These are phyloP conservation scores for Rhinocladiella similis DNA, from an alignment of 2,329 filamentous ascomycete genomes.

Conservation along the genomic window DNA sequence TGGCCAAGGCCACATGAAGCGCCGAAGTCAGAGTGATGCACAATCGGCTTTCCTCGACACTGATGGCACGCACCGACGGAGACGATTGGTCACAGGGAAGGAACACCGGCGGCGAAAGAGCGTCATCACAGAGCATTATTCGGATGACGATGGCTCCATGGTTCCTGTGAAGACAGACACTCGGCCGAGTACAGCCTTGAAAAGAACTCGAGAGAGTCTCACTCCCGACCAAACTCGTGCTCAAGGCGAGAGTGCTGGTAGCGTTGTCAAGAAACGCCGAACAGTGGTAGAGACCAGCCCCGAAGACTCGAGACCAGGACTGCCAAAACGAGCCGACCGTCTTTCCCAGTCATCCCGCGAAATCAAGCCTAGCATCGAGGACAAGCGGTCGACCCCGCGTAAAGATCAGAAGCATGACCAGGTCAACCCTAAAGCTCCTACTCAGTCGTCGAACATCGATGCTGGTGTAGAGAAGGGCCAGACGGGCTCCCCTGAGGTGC, in stretches of 20 bases:
- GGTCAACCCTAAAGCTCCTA: background rate
- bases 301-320: conserved; percentile 31
- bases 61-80: conserved; percentile 26
- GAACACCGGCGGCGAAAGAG: conserved; percentile 28
- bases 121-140: conserved; percentile 34
- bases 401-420: background rate
- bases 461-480: conserved; percentile 6
- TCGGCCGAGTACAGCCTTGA: conserved; percentile 31
- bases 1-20: conserved; percentile 22
- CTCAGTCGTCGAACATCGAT: conserved; percentile 7
- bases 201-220: conserved; percentile 43
- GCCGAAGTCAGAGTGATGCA: conserved; percentile 30
- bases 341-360: background rate
- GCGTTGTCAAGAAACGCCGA: conserved; percentile 44
- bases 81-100: conserved; percentile 31
- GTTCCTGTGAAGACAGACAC: conserved; percentile 15
- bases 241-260: conserved; percentile 21
- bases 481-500: conserved; percentile 1
- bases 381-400: background rate
- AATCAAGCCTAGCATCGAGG: background rate
- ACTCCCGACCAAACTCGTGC: conserved; percentile 37
- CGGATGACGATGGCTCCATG: conserved; percentile 22
- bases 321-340: conserved; percentile 15
- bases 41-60: conserved; percentile 18
- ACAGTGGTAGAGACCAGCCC: conserved; percentile 43